Conservation (phyloP, 1,284 basidiomycete species). For the Ceratobasidium sp. region DNA sequence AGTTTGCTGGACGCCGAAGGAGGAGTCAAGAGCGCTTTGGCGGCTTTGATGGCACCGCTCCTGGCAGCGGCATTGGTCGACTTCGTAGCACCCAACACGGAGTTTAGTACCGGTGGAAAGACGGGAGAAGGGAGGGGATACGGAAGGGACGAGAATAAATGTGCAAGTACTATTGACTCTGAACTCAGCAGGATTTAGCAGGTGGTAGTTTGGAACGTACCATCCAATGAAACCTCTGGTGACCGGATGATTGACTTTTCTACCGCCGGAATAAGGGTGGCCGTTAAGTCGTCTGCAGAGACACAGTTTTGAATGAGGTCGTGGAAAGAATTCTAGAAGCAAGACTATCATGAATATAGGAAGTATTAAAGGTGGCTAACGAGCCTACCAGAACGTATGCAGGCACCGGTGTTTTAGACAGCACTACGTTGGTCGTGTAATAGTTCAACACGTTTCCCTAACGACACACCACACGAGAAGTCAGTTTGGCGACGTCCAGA, state of each 20-base stretch:
- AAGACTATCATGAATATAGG: constrained; percentile 38
- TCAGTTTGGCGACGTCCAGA: not conserved
- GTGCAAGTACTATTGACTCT: constrained; percentile 55
- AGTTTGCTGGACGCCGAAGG: not conserved
- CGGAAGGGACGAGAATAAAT: constrained; percentile 64
- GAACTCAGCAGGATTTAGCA: not conserved
- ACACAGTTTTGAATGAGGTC: constrained; percentile 67
- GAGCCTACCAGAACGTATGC: constrained; percentile 58
- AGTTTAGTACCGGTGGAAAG: constrained; percentile 69
- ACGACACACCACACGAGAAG: not conserved
- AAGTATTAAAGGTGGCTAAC: not conserved
- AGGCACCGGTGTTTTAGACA: constrained; percentile 62
- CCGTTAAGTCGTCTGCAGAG: constrained; percentile 58
- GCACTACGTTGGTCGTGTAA: constrained; percentile 60
- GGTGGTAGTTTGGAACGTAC: constrained; percentile 51
- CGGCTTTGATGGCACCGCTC: constrained; percentile 63
- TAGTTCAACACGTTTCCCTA: constrained; percentile 62
- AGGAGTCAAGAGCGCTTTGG: constrained; percentile 60
- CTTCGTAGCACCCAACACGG: constrained; percentile 74
- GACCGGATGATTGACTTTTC: constrained; percentile 77
- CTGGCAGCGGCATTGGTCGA: constrained; percentile 75
- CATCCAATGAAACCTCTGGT: constrained; percentile 70
- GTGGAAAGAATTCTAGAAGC: constrained; percentile 56
- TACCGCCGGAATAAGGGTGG: constrained; percentile 64
- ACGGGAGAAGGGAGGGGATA: constrained; percentile 60